Evolutionary conservation across 2,329 filamentous ascomycete species (phyloP).

Genomic region (Diaporthe caulivora): DNA sequence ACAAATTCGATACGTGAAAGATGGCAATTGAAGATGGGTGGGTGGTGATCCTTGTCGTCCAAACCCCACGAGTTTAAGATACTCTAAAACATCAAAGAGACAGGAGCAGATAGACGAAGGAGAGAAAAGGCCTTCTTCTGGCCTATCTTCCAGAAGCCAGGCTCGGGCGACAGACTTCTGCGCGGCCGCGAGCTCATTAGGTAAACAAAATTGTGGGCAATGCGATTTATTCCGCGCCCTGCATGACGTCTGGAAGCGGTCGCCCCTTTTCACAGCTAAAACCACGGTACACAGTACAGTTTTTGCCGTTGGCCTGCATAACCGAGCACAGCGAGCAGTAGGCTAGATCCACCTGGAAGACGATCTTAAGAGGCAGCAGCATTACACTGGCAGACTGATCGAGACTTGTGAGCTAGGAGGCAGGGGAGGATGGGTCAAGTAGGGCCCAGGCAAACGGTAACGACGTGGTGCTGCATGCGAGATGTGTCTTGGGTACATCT

Average conservation of each 20-base stretch:
- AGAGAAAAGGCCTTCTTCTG: background rate
- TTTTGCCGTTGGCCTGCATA: constrained; percentile 10
- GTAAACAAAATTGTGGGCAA: constrained; percentile 19
- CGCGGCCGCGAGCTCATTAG: constrained; percentile 23
- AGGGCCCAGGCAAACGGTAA: background rate
- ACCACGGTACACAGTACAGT: background rate
- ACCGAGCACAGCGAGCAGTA: background rate
- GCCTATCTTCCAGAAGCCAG: background rate
- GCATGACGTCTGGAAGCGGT: constrained; percentile 22
- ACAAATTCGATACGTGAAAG: constrained; percentile 10
- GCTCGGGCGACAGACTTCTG: constrained; percentile 10
- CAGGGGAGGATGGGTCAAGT: background rate
- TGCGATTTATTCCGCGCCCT: constrained; percentile 12
- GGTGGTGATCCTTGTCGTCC: background rate
- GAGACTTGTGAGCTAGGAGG: background rate
- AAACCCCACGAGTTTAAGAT: constrained; percentile 4
- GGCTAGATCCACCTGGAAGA: background rate
- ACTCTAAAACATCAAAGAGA: background rate
- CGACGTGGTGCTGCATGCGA: background rate
- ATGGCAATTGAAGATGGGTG: background rate
- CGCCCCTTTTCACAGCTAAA: constrained; percentile 18
- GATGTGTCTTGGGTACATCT: background rate
- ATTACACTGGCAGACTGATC: background rate
- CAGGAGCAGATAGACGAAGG: background rate
- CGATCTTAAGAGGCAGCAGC: background rate